Evolutionary conservation across 805 yeast genomes (phyloP).

Genomic region (Starmerella apis): DNA sequence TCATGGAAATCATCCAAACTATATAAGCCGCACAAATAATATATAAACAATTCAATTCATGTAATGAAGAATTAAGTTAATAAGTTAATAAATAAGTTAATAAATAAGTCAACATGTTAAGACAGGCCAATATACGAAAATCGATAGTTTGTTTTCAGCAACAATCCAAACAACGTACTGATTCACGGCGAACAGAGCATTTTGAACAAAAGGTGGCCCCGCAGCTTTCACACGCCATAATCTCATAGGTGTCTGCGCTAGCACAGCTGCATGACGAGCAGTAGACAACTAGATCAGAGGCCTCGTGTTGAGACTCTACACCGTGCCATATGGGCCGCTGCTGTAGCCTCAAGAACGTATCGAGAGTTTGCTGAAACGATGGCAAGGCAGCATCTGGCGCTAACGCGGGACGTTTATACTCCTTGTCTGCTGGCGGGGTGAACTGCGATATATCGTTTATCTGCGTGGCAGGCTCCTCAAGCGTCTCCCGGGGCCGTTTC

Average conservation of each 20-base stretch:
- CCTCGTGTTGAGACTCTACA: not conserved
- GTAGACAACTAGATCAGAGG: not conserved
- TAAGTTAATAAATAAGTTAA: conserved; percentile 22
- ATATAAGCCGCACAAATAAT: too few species aligned
- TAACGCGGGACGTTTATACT: not conserved
- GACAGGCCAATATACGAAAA: too few species aligned
- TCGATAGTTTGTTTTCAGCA: too few species aligned
- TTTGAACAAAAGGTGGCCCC: conserved; percentile 14
- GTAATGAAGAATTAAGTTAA: too few species aligned
- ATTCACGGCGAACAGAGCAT: conserved; percentile 22
- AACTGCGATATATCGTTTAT: not conserved
- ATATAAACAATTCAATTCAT: too few species aligned
- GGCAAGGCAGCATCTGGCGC: not conserved
- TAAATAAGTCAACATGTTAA: not conserved
- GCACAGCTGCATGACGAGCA: conserved; percentile 10
- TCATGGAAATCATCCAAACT: too few species aligned
- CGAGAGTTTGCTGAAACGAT: conserved; percentile 11
- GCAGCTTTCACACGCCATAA: conserved; percentile 18
- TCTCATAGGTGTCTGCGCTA: conserved; percentile 14
- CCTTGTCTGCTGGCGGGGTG: conserved; percentile 1
- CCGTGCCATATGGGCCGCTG: conserved; percentile 7
- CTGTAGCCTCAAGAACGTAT: conserved; percentile 16
- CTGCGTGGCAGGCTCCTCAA: not conserved
- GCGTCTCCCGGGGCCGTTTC: not conserved
- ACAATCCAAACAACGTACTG: conserved; percentile 20